A percentile compares a stretch with the other conserved stretches of the same genome.
Evolutionary conservation across 805 yeast genomes (phyloP).

Genomic region (Candida hungchunana): DNA sequence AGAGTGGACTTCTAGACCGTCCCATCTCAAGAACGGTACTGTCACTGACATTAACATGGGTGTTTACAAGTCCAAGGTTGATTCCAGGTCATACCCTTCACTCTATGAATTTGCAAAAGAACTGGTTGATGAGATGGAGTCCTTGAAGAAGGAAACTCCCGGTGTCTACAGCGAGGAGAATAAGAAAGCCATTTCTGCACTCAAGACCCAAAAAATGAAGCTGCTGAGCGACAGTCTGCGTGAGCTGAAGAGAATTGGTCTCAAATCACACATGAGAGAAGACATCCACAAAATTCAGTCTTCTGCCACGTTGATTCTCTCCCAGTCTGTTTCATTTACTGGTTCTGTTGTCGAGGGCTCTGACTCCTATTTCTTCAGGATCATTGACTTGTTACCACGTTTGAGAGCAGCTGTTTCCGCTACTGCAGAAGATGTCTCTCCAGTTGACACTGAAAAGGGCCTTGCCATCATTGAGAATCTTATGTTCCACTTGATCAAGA

Average conservation of each 20-base stretch:
- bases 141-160: conserved; percentile 77
- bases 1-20: conserved; percentile 54
- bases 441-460: conserved; percentile 67
- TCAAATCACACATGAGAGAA: conserved; percentile 59
- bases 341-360: conserved; percentile 40
- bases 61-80: conserved; percentile 36
- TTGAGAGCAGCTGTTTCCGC: conserved; percentile 59
- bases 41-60: conserved; percentile 54
- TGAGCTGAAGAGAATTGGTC: conserved; percentile 72
- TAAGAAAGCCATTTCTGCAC: conserved; percentile 62
- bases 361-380: conserved; percentile 54
- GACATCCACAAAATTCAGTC: conserved; percentile 62
- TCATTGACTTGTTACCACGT: conserved; percentile 78
- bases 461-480: conserved; percentile 73
- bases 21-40: conserved; percentile 46
- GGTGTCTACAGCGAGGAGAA: conserved; percentile 61
- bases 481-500: conserved; percentile 50
- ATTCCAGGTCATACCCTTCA: conserved; percentile 38
- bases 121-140: conserved; percentile 51
- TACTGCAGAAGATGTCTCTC: conserved; percentile 72
- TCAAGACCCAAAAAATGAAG: conserved; percentile 79
- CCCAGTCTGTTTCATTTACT: conserved; percentile 45
- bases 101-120: conserved; percentile 53
- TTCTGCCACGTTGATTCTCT: conserved; percentile 58
- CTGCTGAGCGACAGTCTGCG: conserved; percentile 72